These are phyloP conservation scores for Globisporangium splendens DNA, from an alignment of 352 stramenopile species.

Conservation along the genomic window DNA sequence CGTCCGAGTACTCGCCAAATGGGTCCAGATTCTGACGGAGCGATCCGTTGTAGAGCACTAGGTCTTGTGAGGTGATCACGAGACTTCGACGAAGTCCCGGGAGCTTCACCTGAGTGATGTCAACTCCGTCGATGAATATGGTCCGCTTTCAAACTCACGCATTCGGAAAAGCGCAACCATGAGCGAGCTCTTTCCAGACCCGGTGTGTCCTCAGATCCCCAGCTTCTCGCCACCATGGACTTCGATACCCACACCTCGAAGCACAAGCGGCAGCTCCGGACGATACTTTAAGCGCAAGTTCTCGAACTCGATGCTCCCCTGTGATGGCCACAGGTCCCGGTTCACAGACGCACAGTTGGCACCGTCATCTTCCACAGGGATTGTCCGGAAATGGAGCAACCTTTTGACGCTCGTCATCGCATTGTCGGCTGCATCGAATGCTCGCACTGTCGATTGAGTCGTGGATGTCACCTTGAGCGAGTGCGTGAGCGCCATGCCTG, in stretches of 20 bases:
- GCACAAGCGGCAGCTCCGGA: slow-evolving; percentile 7
- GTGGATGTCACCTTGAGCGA: too few species aligned
- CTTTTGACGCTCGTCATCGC: too few species aligned
- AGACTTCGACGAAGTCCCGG: not conserved
- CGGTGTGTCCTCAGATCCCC: too few species aligned
- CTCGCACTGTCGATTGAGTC: too few species aligned
- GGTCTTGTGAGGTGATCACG: not conserved
- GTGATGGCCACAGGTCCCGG: not conserved
- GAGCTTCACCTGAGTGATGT: not conserved
- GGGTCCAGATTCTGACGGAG: slow-evolving; percentile 1
- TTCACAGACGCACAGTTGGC: too few species aligned
- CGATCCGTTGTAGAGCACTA: not conserved
- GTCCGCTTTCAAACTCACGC: not conserved
- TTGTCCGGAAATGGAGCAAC: too few species aligned
- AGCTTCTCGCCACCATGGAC: too few species aligned
- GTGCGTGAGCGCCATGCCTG: too few species aligned
- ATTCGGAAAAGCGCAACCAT: slow-evolving; percentile 17
- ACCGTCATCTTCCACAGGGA: too few species aligned
- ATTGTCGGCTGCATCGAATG: too few species aligned
- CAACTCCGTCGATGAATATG: too few species aligned
- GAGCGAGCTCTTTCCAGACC: slow-evolving; percentile 24
- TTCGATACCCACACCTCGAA: too few species aligned
- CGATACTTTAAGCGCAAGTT: slow-evolving; percentile 28
- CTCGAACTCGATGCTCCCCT: slow-evolving; percentile 24
- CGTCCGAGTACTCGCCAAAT: not conserved